A percentile compares a stretch with the other conserved stretches of the same genome.
Evolutionary conservation across 139 green algal genomes (phyloP).

Genomic region (Chlamydomonas sphaeroides): DNA sequence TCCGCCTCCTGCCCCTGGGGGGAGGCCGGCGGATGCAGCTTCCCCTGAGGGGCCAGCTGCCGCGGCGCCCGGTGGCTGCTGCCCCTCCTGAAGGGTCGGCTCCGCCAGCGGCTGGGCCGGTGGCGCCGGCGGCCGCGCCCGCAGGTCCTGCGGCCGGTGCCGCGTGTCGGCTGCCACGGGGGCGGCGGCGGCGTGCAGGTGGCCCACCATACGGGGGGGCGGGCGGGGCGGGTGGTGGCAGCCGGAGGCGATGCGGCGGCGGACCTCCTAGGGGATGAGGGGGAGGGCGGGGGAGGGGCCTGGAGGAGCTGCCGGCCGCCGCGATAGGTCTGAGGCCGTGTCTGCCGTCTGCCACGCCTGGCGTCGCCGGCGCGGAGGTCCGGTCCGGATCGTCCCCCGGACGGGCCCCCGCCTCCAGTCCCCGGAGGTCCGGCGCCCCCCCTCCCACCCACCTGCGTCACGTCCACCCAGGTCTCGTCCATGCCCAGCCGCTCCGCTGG

Average conservation of each 20-base stretch:
- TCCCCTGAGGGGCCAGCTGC: not conserved
- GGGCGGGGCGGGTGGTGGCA: constrained; percentile 3
- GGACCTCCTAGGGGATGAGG: constrained; percentile 43
- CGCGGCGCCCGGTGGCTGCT: not conserved
- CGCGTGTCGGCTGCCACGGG: constrained; percentile 61
- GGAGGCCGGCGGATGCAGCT: not conserved
- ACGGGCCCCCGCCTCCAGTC: no score
- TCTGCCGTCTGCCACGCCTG: no score
- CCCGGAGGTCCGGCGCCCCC: no score
- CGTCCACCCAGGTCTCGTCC: constrained; percentile 83
- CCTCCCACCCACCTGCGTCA: constrained; percentile 54
- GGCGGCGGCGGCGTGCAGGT: constrained; percentile 55
- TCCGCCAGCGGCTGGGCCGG: not conserved
- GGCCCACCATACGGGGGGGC: constrained; percentile 42
- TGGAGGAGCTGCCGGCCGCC: no score
- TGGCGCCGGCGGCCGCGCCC: constrained; percentile 22
- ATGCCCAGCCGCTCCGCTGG: constrained; percentile 69
- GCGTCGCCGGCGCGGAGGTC: no score
- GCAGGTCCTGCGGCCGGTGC: constrained; percentile 76
- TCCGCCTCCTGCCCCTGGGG: no score
- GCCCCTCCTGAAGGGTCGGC: no score
- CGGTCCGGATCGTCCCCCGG: no score
- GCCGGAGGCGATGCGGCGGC: constrained; percentile 30
- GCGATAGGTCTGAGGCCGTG: no score
- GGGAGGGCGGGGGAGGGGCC: no score